Evolutionary conservation across 768 basidiomycete genomes (phyloP).

Genomic region (Termitomyces eurrhizus): DNA sequence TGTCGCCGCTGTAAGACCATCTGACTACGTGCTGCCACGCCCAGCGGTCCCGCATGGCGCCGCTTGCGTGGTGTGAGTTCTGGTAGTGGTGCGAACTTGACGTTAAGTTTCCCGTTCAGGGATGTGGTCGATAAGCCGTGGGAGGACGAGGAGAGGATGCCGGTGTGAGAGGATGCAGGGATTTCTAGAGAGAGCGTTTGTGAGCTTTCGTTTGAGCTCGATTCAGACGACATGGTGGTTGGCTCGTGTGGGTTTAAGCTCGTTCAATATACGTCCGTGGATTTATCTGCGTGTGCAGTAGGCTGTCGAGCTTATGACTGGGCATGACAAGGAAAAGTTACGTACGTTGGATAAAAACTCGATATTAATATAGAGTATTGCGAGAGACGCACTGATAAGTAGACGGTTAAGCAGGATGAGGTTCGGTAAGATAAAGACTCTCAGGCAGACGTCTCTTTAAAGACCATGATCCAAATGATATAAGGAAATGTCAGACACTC

Average conservation of each 20-base stretch:
- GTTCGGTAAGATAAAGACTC: background rate
- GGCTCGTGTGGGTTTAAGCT: background rate
- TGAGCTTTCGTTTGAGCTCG: slow-evolving; percentile 10
- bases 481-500: background rate
- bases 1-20: slow-evolving; percentile 32
- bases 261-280: background rate
- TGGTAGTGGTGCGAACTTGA: slow-evolving; percentile 61
- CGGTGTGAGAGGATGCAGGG: slow-evolving; percentile 19
- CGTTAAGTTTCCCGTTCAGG: slow-evolving; percentile 25
- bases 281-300: background rate
- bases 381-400: background rate
- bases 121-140: slow-evolving; percentile 33
- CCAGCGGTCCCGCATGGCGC: slow-evolving; percentile 46
- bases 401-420: background rate
- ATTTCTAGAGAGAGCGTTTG: slow-evolving; percentile 11
- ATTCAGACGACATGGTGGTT: slow-evolving; percentile 12
- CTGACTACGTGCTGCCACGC: slow-evolving; percentile 46
- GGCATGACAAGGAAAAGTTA: background rate
- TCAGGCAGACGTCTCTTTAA: background rate
- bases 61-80: slow-evolving; percentile 46
- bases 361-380: background rate
- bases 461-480: background rate
- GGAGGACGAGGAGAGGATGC: slow-evolving; percentile 45
- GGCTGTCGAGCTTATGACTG: background rate
- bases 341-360: background rate